These are phyloP conservation scores for Phytophthora litchii DNA, from an alignment of 352 stramenopile species.

Conservation along the genomic window DNA sequence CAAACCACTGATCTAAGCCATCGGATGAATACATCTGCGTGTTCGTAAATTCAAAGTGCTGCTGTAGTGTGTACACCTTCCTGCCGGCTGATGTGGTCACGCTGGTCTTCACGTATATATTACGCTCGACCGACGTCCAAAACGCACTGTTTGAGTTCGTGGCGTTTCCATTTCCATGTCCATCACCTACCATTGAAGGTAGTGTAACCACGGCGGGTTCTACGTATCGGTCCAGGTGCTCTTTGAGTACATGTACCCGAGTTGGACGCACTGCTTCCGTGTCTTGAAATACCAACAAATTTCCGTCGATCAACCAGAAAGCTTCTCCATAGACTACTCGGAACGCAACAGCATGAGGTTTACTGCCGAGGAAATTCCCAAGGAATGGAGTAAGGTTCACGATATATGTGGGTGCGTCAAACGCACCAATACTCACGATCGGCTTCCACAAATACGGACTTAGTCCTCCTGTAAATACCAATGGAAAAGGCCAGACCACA, in stretches of 20 bases:
- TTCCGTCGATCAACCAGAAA: conserved; percentile 75
- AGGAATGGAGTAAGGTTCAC: conserved; percentile 80
- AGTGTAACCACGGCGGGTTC: conserved; percentile 15
- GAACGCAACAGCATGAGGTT: conserved; percentile 63
- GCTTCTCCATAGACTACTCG: conserved; percentile 66
- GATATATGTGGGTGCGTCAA: conserved; percentile 76
- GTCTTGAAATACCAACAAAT: conserved; percentile 65
- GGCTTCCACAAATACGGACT: conserved; percentile 83
- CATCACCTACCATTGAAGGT: conserved; percentile 7
- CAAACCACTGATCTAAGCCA: conserved; percentile 52
- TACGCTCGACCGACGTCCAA: conserved; percentile 43
- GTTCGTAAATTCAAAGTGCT: conserved; percentile 57
- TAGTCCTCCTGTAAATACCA: conserved; percentile 80
- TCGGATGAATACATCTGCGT: conserved; percentile 56
- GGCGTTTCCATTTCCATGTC: conserved; percentile 9
- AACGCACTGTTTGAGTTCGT: conserved; percentile 51
- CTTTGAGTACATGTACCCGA: conserved; percentile 39
- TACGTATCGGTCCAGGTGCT: conserved; percentile 31
- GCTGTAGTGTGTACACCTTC: conserved; percentile 57
- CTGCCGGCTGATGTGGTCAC: conserved; percentile 66
- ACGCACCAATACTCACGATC: conserved; percentile 71
- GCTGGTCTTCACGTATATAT: conserved; percentile 49
- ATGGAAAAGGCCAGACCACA: conserved; percentile 71
- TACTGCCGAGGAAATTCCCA: conserved; percentile 54
- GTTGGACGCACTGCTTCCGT: conserved; percentile 41